Evolutionary conservation across 2,329 filamentous ascomycete species (phyloP).

Genomic region (Elsinoe perseae): DNA sequence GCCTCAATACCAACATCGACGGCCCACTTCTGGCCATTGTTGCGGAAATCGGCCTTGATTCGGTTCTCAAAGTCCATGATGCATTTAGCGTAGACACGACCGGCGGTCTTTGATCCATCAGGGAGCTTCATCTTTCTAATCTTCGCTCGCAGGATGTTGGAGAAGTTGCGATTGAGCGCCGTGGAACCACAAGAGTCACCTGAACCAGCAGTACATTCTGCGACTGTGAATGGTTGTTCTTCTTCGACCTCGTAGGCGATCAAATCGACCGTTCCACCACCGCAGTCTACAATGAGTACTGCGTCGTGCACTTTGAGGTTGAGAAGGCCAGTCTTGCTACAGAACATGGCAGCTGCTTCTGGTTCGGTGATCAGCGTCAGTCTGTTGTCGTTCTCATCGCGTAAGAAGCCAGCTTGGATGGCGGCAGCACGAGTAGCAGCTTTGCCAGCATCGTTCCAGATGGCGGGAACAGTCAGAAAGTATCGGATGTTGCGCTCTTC

Average conservation of each 20-base stretch:
- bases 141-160: slow-evolving; percentile 94
- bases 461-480: slow-evolving; percentile 96
- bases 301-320: slow-evolving; percentile 98
- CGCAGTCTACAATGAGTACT: slow-evolving; percentile 96
- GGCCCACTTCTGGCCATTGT: slow-evolving; percentile 98
- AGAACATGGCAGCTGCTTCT: slow-evolving; percentile 94
- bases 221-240: slow-evolving; percentile 92
- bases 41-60: slow-evolving; percentile 98
- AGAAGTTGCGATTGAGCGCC: slow-evolving; percentile 94
- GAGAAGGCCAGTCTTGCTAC: slow-evolving; percentile 88
- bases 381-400: slow-evolving; percentile 95
- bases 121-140: slow-evolving; percentile 99
- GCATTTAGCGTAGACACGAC: slow-evolving; percentile 96
- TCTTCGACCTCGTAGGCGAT: slow-evolving; percentile 99
- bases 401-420: slow-evolving; percentile 91
- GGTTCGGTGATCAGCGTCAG: slow-evolving; percentile 92
- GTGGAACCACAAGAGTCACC: slow-evolving; percentile 98
- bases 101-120: slow-evolving; percentile 93
- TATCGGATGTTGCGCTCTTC: slow-evolving; percentile 98
- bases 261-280: slow-evolving; percentile 96
- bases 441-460: slow-evolving; percentile 99
- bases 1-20: slow-evolving; percentile 98
- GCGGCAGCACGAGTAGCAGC: slow-evolving; percentile 91
- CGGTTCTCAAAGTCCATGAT: slow-evolving; percentile 99
- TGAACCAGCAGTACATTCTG: slow-evolving; percentile 93